These are phyloP conservation scores for Galerina sulciceps DNA, from an alignment of 768 basidiomycete genomes.

Conservation along the genomic window DNA sequence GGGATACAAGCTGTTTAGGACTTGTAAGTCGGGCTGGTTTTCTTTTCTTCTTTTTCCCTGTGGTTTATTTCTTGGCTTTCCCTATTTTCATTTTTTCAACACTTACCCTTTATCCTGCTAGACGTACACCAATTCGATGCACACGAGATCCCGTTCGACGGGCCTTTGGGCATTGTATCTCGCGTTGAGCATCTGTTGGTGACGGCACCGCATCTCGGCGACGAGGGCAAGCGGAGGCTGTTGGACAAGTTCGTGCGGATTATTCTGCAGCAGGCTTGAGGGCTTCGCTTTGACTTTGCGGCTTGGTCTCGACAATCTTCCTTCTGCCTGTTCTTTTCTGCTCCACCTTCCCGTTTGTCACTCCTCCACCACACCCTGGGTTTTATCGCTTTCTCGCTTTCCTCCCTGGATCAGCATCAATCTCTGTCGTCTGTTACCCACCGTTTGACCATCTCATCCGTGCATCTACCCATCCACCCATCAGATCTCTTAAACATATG, in stretches of 20 bases:
- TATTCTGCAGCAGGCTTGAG: constrained; percentile 54
- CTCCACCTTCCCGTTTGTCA: too few relatives aligned
- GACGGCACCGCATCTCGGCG: constrained; percentile 47
- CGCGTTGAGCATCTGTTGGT: constrained; percentile 65
- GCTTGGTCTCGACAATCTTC: too few relatives aligned
- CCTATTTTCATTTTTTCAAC: neutral
- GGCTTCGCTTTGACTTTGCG: neutral
- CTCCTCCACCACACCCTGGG: too few relatives aligned
- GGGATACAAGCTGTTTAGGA: constrained; percentile 58
- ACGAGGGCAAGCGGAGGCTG: constrained; percentile 53
- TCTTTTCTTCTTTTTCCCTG: constrained; percentile 11
- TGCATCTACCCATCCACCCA: too few relatives aligned
- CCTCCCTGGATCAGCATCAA: too few relatives aligned
- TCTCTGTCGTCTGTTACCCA: too few relatives aligned
- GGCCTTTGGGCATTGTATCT: constrained; percentile 69
- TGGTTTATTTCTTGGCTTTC: neutral
- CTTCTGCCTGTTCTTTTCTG: too few relatives aligned
- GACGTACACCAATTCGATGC: constrained; percentile 80
- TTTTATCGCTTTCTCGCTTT: too few relatives aligned
- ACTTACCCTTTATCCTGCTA: constrained; percentile 26
- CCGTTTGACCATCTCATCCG: too few relatives aligned
- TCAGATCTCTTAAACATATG: too few relatives aligned
- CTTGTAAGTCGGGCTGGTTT: constrained; percentile 53
- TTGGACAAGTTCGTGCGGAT: constrained; percentile 65
- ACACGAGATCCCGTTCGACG: constrained; percentile 75